Evolutionary conservation across 768 basidiomycete genomes (phyloP).

Genomic region (Galerina sulciceps): DNA sequence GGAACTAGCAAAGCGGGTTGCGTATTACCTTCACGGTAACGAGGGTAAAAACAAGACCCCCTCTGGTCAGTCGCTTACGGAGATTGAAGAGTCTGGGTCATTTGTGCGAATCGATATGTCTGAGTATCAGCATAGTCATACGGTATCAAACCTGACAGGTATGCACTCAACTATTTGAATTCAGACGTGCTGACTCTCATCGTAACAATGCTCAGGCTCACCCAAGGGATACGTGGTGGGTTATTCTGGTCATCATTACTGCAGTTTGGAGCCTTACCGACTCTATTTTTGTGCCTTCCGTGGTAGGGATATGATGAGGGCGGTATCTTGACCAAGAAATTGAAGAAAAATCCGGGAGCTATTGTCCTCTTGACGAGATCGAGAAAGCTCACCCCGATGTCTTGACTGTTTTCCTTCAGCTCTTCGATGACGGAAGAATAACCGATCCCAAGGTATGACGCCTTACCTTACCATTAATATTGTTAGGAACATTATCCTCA

Average conservation of each 20-base stretch:
- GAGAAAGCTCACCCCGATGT: conserved; percentile 10
- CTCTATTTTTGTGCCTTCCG: too few species aligned
- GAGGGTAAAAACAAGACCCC: not conserved
- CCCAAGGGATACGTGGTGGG: conserved; percentile 6
- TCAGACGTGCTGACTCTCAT: not conserved
- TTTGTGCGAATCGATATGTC: conserved; percentile 10
- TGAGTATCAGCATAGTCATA: conserved; percentile 6
- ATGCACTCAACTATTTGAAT: not conserved
- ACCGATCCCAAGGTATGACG: conserved; percentile 6
- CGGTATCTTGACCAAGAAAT: not conserved
- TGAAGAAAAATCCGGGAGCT: conserved; percentile 6
- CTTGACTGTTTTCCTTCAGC: conserved; percentile 10
- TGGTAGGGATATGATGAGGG: conserved; percentile 3
- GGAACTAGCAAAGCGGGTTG: conserved; percentile 7
- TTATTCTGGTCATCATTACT: not conserved
- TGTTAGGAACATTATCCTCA: not conserved
- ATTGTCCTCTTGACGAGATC: conserved; percentile 10
- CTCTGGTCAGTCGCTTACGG: not conserved
- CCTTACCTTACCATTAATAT: too few species aligned
- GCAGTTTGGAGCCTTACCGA: not conserved
- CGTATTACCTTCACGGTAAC: not conserved
- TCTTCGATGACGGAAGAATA: conserved; percentile 11
- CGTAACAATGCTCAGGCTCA: not conserved
- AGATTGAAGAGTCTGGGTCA: conserved; percentile 2
- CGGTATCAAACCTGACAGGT: conserved; percentile 7